A percentile compares a stretch with the other conserved stretches of the same genome.
These are phyloP conservation scores for Glarea lozoyensis DNA, from an alignment of 495 filamentous ascomycete species.

Conservation along the genomic window DNA sequence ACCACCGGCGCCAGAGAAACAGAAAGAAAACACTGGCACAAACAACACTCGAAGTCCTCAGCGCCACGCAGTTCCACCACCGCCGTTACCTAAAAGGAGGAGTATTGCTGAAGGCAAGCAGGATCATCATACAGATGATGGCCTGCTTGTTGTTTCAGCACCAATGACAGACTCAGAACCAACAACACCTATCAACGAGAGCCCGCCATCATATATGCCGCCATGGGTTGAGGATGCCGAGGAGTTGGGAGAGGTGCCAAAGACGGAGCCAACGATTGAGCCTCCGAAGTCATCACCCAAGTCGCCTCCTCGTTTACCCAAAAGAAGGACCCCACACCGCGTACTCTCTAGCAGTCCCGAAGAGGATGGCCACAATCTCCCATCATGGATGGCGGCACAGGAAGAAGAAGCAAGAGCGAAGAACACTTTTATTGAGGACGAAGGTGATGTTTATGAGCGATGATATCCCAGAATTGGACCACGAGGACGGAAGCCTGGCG, in stretches of 20 bases:
- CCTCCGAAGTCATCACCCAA: neutral
- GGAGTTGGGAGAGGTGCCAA: slow-evolving; percentile 7
- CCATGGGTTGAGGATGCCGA: slow-evolving; percentile 35
- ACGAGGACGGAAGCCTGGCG: too few species aligned
- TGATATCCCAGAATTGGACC: too few species aligned
- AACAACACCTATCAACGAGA: slow-evolving; percentile 33
- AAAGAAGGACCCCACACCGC: slow-evolving; percentile 13
- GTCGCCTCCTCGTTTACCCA: slow-evolving; percentile 13
- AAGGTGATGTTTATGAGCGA: slow-evolving; percentile 16
- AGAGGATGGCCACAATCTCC: slow-evolving; percentile 17
- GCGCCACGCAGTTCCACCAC: slow-evolving; percentile 27
- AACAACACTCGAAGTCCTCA: slow-evolving; percentile 6
- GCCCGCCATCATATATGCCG: slow-evolving; percentile 24
- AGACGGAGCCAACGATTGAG: neutral
- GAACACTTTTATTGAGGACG: slow-evolving; percentile 23
- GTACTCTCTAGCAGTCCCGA: slow-evolving; percentile 20
- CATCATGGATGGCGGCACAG: slow-evolving; percentile 24
- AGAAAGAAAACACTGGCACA: slow-evolving; percentile 18
- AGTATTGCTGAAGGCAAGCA: slow-evolving; percentile 18
- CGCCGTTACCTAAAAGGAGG: slow-evolving; percentile 25
- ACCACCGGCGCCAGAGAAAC: slow-evolving; percentile 22
- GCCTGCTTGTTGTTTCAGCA: slow-evolving; percentile 49
- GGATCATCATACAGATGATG: slow-evolving; percentile 26
- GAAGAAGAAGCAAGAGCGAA: slow-evolving; percentile 27
- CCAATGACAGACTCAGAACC: slow-evolving; percentile 47